Conservation (phyloP, 176 grass and related monocot species). For the Puccinellia tenuiflora region DNA sequence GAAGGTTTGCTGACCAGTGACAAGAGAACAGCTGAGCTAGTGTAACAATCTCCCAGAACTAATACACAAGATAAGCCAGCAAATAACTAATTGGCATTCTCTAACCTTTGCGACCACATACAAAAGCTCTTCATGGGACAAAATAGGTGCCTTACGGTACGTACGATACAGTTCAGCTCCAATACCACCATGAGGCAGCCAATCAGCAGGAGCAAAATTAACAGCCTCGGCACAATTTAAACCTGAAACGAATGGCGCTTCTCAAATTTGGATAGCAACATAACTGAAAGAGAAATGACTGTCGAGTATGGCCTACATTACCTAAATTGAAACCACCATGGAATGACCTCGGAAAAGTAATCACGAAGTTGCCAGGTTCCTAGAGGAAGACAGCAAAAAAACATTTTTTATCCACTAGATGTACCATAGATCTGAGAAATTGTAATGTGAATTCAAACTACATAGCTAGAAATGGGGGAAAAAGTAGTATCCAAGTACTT, state of each 20-base stretch:
- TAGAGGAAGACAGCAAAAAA: constrained; percentile 28
- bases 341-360: constrained; percentile 95
- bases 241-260: constrained; percentile 40
- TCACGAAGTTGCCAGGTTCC: constrained; percentile 97
- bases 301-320: constrained; percentile 28
- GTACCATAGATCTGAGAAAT: not conserved
- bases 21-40: not conserved
- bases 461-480: not conserved
- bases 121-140: constrained; percentile 89
- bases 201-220: constrained; percentile 94
- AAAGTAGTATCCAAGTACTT: not conserved
- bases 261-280: constrained; percentile 19
- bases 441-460: not conserved
- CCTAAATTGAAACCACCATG: constrained; percentile 97
- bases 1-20: not conserved
- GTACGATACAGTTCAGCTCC: constrained; percentile 76
- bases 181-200: constrained; percentile 84
- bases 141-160: constrained; percentile 77
- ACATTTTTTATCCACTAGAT: not conserved
- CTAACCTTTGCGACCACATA: constrained; percentile 75
- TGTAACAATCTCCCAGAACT: not conserved
- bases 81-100: not conserved
- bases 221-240: constrained; percentile 95
- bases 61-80: not conserved
- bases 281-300: constrained; percentile 1